Percentiles rank a stretch among this genome's conserved stretches.
Evolutionary conservation across 2,329 filamentous ascomycete genomes (phyloP).

Genomic region (Hymenotorrendiella dingleyae): DNA sequence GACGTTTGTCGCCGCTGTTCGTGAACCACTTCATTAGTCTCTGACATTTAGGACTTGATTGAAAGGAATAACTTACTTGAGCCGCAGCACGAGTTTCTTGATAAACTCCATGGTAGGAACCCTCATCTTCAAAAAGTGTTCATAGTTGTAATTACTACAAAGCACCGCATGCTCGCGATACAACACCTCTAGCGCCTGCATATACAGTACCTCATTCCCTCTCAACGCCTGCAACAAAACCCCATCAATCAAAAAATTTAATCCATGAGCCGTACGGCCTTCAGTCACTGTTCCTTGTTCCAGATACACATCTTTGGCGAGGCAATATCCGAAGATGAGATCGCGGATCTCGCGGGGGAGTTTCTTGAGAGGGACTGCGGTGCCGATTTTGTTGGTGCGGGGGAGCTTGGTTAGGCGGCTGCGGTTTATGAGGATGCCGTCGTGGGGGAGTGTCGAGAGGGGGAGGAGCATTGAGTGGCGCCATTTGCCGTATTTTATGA

Average conservation of each 20-base stretch:
- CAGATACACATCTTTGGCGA: not conserved
- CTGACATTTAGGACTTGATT: rapidly evolving
- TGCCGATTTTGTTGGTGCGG: not conserved
- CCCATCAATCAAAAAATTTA: not conserved
- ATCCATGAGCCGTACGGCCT: not conserved
- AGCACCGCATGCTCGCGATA: not conserved
- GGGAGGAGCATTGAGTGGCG: too few relatives aligned
- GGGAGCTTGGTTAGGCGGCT: not conserved
- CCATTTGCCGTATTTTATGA: too few relatives aligned
- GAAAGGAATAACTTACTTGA: not conserved
- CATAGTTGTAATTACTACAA: not conserved
- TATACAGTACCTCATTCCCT: not conserved
- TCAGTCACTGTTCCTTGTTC: not conserved
- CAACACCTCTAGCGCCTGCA: not conserved
- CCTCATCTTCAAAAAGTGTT: not conserved
- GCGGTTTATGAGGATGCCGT: too few relatives aligned
- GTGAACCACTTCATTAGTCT: not conserved
- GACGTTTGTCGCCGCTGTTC: not conserved
- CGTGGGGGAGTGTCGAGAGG: too few relatives aligned
- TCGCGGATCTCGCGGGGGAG: not conserved
- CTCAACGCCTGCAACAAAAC: not conserved
- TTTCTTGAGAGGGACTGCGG: not conserved
- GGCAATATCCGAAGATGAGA: not conserved
- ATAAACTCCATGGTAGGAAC: not conserved
- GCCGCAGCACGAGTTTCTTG: not conserved